phyloP scores from a whole-genome alignment of 306 rosid genomes.

The Rosa persica region DNA sequence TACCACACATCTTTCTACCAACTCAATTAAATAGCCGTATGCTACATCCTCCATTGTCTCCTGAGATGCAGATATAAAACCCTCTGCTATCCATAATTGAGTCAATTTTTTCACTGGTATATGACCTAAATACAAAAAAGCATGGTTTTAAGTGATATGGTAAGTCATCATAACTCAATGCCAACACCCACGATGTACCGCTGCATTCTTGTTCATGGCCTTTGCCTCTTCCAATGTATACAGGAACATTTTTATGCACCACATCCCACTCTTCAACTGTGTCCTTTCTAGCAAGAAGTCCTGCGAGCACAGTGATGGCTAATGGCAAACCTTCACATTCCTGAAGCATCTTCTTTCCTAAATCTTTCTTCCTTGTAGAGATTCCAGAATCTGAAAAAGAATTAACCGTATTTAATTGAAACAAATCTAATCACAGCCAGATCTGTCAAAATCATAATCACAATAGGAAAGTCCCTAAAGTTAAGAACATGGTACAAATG shows the following conservation, averaged over 20 bases:
- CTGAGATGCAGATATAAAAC: neutral
- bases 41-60: slow-evolving; percentile 45
- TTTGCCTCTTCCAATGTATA: slow-evolving; percentile 30
- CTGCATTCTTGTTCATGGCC: slow-evolving; percentile 19
- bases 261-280: slow-evolving; percentile 24
- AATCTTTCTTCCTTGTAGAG: neutral
- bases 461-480: no score
- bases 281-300: neutral
- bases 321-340: slow-evolving; percentile 6
- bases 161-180: slow-evolving; percentile 45
- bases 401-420: neutral
- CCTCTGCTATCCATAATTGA: slow-evolving; percentile 42
- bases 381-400: neutral
- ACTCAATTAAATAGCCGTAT: slow-evolving; percentile 31
- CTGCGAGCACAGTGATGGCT: slow-evolving; percentile 13
- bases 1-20: slow-evolving; percentile 47
- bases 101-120: slow-evolving; percentile 40
- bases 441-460: no score
- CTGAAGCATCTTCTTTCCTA: neutral
- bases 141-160: slow-evolving; percentile 51
- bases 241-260: slow-evolving; percentile 18
- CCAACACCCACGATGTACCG: slow-evolving; percentile 30
- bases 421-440: neutral
- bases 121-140: slow-evolving; percentile 44
- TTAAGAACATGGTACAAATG: no score